Conservation (phyloP, 202 grass and related monocot genomes). For the Hordeum pubiflorum region DNA sequence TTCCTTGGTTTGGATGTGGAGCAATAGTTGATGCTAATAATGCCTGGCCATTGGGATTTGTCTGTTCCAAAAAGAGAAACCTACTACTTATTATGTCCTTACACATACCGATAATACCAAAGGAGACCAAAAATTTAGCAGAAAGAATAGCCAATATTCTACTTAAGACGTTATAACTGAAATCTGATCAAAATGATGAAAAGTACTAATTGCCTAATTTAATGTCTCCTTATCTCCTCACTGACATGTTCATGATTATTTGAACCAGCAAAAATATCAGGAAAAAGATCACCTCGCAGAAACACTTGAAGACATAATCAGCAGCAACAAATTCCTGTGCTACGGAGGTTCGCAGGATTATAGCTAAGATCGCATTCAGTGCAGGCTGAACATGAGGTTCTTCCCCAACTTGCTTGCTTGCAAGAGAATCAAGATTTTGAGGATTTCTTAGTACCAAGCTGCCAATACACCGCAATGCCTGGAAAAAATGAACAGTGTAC, state of each 20-base stretch:
- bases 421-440: constrained; percentile 75
- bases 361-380: constrained; percentile 75
- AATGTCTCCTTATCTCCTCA: background rate
- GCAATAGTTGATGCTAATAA: constrained; percentile 80
- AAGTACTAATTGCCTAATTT: background rate
- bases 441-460: constrained; percentile 84
- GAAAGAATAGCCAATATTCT: background rate
- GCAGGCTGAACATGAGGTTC: constrained; percentile 83
- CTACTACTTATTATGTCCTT: constrained; percentile 11
- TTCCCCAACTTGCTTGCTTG: constrained; percentile 88
- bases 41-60: constrained; percentile 80
- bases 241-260: constrained; percentile 8
- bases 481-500: constrained; percentile 23
- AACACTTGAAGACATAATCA: constrained; percentile 91
- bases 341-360: constrained; percentile 65
- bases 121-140: background rate
- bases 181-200: background rate
- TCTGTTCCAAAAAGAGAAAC: constrained; percentile 52
- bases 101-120: background rate
- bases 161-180: constrained; percentile 7
- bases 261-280: constrained; percentile 3
- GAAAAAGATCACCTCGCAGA: constrained; percentile 69
- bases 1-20: constrained; percentile 46
- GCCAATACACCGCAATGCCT: constrained; percentile 88
- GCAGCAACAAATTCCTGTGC: constrained; percentile 91